These are phyloP conservation scores for Colletotrichum sp. DNA, from an alignment of 2,329 filamentous ascomycete genomes.

Conservation along the genomic window DNA sequence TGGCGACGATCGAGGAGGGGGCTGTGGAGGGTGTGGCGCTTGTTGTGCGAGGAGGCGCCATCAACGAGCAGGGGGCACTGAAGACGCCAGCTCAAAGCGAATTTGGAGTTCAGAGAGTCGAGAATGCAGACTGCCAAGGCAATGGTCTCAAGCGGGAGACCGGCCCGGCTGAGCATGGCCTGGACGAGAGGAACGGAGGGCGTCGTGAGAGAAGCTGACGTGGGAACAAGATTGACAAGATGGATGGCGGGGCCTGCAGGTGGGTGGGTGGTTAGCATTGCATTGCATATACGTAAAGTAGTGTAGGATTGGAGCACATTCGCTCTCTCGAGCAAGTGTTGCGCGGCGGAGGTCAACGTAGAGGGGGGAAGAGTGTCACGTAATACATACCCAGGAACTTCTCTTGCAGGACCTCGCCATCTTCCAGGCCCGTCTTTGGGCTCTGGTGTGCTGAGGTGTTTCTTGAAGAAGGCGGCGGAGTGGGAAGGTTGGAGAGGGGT, in stretches of 20 bases:
- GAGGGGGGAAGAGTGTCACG: neutral
- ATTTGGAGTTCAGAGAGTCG: conserved; percentile 67
- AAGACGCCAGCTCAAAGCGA: conserved; percentile 67
- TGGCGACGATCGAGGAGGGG: conserved; percentile 30
- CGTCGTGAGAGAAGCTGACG: conserved; percentile 63
- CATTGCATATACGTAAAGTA: conserved; percentile 5
- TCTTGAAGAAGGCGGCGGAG: conserved; percentile 64
- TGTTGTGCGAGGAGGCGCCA: conserved; percentile 30
- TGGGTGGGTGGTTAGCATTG: conserved; percentile 13
- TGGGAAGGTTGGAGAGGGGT: conserved; percentile 71
- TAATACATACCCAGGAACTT: conserved; percentile 40
- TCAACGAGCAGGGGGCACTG: conserved; percentile 54
- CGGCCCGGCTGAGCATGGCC: conserved; percentile 61
- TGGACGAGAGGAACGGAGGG: conserved; percentile 66
- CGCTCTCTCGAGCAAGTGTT: neutral
- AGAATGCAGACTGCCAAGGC: conserved; percentile 71
- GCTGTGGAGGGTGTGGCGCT: conserved; percentile 53
- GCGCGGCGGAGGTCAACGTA: neutral
- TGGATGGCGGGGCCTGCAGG: conserved; percentile 66
- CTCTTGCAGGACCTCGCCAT: conserved; percentile 47
- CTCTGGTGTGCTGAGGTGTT: conserved; percentile 48
- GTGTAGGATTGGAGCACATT: conserved; percentile 26
- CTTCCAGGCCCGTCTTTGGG: conserved; percentile 45
- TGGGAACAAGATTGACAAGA: conserved; percentile 69
- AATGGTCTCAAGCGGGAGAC: conserved; percentile 64